Base-by-base conservation (phyloP, 768 basidiomycete species). In the Russula foetens region DNA sequence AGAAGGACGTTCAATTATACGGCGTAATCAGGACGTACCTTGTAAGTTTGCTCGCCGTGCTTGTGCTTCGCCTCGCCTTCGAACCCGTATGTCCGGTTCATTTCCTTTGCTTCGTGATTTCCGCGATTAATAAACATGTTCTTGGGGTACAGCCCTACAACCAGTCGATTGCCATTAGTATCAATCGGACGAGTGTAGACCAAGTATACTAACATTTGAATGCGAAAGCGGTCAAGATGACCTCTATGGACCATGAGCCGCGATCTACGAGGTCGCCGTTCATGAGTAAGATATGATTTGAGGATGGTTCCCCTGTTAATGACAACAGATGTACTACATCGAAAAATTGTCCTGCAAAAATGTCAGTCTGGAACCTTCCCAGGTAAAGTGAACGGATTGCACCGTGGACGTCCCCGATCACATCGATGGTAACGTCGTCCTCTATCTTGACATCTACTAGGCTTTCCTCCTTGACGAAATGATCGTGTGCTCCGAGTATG, bases 391-490 rank as follows among this genome's bases (percentile, higher is more conserved):
- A 60, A 43, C 19, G 44, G 21, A 52, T 58, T 24, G 44, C 64
- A 90, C 93, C 93, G 72, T 97, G 94, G 14, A 94, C 91, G 72
- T 98, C 96, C 15, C 97, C 97, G 66, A 99, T 94, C 58, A 99
- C 86, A 73, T 98, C 94, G 69, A 88, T 84, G 0, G 86, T 93
- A 56, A 85, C 77, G 0, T 88, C 94, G 15, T 92, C 85, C 28
- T 80, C 78, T 24, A 99, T 72, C 52, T 79, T 74, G 24, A 95
- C 79, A 53, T 88, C 81, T 17, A 95, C 91, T 68, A 99, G 66
- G 64, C 85, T 93, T 61, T 88, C 84, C 68, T 94, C 92, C 67
- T 85, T 81, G 17, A 77, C 76, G 67, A 98, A 86, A 21, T 82
- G 76, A 21, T 82, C 79, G 70, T 90, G 81, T 62, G 91, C 93